phyloP scores from a whole-genome alignment of 805 yeast species.

The Candida ponderosae region DNA sequence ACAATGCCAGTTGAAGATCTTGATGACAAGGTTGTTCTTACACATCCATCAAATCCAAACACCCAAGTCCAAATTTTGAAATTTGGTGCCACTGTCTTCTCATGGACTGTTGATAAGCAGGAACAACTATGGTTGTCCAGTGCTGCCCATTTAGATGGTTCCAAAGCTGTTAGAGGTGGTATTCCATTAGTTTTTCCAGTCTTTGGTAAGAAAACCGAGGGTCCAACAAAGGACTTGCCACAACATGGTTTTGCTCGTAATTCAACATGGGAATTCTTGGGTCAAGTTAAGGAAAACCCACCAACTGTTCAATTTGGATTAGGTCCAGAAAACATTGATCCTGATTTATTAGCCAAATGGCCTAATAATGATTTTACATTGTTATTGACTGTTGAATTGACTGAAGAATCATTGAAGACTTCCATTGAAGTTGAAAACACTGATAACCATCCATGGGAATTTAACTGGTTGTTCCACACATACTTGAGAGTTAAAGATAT shows the following conservation, averaged over 20 bases:
- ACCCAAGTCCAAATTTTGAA: constrained; percentile 65
- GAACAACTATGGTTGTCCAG: constrained; percentile 81
- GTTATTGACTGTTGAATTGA: constrained; percentile 58
- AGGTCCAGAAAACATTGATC: constrained; percentile 74
- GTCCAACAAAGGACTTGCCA: constrained; percentile 60
- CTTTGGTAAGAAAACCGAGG: constrained; percentile 66
- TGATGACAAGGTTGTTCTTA: constrained; percentile 52
- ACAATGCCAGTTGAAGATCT: constrained; percentile 61
- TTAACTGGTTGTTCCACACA: constrained; percentile 94
- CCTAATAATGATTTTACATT: constrained; percentile 64
- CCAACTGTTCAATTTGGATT: constrained; percentile 87
- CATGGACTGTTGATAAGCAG: constrained; percentile 66
- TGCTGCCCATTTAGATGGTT: constrained; percentile 82
- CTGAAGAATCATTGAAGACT: constrained; percentile 52
- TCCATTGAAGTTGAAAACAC: constrained; percentile 70
- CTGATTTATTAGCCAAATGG: constrained; percentile 56
- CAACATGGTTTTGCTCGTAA: constrained; percentile 97
- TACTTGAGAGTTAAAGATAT: constrained; percentile 73
- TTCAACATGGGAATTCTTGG: constrained; percentile 89
- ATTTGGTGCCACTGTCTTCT: constrained; percentile 81
- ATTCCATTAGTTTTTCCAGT: constrained; percentile 95
- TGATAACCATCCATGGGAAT: constrained; percentile 58
- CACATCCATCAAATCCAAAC: constrained; percentile 41
- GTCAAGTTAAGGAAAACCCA: constrained; percentile 63
- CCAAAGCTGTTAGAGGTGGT: constrained; percentile 95